phyloP scores from a whole-genome alignment of 2,329 filamentous ascomycete genomes.

The Colletotrichum sp. region DNA sequence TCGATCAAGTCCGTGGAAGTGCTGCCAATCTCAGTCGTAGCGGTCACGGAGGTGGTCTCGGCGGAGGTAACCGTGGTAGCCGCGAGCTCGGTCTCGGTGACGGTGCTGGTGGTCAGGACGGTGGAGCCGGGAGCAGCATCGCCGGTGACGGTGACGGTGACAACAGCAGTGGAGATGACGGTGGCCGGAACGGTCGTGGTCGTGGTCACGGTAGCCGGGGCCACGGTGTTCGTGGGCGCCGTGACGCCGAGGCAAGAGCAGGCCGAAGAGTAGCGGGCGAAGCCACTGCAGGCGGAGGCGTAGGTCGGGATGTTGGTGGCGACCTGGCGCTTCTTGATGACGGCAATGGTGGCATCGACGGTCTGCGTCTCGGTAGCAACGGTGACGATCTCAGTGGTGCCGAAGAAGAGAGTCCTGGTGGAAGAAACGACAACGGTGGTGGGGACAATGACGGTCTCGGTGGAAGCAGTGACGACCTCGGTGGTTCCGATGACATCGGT shows the following conservation, averaged over 20 bases:
- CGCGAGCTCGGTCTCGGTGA: neutral
- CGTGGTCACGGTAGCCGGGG: slow-evolving; percentile 14
- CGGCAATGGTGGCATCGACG: slow-evolving; percentile 5
- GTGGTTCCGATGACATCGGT: slow-evolving; percentile 1
- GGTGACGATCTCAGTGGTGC: slow-evolving; percentile 14
- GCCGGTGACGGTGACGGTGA: slow-evolving; percentile 17
- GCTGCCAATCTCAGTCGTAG: slow-evolving; percentile 5
- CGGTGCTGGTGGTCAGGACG: neutral
- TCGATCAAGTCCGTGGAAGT: slow-evolving; percentile 12
- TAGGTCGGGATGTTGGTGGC: slow-evolving; percentile 20
- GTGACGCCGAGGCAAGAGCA: slow-evolving; percentile 28
- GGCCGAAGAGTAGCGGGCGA: slow-evolving; percentile 26
- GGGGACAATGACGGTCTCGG: slow-evolving; percentile 9
- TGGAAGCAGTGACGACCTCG: slow-evolving; percentile 1
- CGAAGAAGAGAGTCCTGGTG: slow-evolving; percentile 12
- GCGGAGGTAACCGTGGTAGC: neutral
- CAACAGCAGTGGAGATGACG: slow-evolving; percentile 6
- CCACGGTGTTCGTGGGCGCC: slow-evolving; percentile 18
- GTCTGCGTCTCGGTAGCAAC: slow-evolving; percentile 18
- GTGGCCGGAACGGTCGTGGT: slow-evolving; percentile 17
- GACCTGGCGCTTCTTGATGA: slow-evolving; percentile 5
- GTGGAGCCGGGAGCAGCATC: neutral
- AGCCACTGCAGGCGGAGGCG: slow-evolving; percentile 25
- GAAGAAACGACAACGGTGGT: slow-evolving; percentile 10
- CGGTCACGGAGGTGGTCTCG: neutral